phyloP scores from a whole-genome alignment of 2,329 filamentous ascomycete genomes.

The Eutypella sp. region DNA sequence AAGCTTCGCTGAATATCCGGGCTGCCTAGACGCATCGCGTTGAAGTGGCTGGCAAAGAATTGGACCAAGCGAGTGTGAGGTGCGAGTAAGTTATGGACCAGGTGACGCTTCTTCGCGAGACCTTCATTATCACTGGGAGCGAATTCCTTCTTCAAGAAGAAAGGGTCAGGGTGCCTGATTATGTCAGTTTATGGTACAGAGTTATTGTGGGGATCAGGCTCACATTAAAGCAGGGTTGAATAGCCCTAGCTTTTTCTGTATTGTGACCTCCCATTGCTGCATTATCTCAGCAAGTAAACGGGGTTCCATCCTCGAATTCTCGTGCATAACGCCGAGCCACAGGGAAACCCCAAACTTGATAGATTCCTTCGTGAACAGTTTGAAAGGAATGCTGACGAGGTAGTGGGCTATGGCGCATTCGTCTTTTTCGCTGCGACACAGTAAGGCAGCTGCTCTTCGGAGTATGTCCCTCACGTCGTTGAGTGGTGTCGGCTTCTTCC shows the following conservation, averaged over 20 bases:
- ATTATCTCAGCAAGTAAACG: slow-evolving; percentile 82
- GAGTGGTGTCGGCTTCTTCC: slow-evolving; percentile 65
- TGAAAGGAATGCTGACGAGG: slow-evolving; percentile 88
- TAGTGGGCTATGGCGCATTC: slow-evolving; percentile 78
- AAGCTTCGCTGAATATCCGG: slow-evolving; percentile 78
- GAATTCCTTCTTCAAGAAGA: slow-evolving; percentile 88
- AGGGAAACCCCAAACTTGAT: slow-evolving; percentile 93
- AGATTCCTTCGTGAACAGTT: slow-evolving; percentile 87
- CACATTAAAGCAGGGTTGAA: slow-evolving; percentile 69
- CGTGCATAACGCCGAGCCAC: slow-evolving; percentile 95
- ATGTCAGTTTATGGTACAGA: slow-evolving; percentile 23
- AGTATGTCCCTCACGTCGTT: slow-evolving; percentile 76
- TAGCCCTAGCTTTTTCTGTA: slow-evolving; percentile 71
- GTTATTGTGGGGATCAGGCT: slow-evolving; percentile 20
- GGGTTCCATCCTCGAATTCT: slow-evolving; percentile 84
- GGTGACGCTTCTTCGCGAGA: slow-evolving; percentile 70
- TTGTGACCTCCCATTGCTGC: slow-evolving; percentile 83
- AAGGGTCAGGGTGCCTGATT: slow-evolving; percentile 69
- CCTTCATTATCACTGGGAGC: slow-evolving; percentile 79
- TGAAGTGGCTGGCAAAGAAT: slow-evolving; percentile 92
- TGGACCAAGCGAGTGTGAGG: slow-evolving; percentile 83
- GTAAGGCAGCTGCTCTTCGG: slow-evolving; percentile 75
- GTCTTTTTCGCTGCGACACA: slow-evolving; percentile 72
- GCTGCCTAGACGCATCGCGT: slow-evolving; percentile 81
- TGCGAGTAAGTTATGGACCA: slow-evolving; percentile 75